Evolutionary conservation across 2,329 filamentous ascomycete species (phyloP).

Genomic region (Ceratocystis lukuohia): DNA sequence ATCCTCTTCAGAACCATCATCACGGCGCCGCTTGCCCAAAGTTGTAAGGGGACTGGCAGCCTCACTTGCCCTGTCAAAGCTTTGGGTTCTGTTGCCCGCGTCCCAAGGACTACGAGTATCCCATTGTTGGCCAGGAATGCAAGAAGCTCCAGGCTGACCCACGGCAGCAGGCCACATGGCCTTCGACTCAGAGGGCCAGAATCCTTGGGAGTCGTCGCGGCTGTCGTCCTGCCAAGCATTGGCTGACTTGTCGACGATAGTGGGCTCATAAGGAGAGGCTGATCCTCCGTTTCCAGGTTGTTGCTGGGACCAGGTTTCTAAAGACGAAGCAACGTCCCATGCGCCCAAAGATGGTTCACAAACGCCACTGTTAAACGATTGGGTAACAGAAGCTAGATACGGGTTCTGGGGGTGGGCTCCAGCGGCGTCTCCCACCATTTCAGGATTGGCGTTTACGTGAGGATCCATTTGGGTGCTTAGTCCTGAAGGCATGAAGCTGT

Average conservation of each 20-base stretch:
- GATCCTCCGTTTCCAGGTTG: slow-evolving; percentile 6
- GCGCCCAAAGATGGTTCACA: slow-evolving; percentile 6
- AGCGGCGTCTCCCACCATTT: background rate
- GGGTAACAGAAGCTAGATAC: slow-evolving; percentile 10
- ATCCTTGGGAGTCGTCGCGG: slow-evolving; percentile 9
- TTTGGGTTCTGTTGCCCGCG: slow-evolving; percentile 8
- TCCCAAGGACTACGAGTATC: slow-evolving; percentile 14
- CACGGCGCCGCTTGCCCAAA: slow-evolving; percentile 16
- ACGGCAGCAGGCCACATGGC: slow-evolving; percentile 11
- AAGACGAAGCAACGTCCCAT: slow-evolving; percentile 13
- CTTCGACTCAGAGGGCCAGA: slow-evolving; percentile 12
- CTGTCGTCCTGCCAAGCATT: slow-evolving; percentile 11
- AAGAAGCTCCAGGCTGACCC: background rate
- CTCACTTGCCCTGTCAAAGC: slow-evolving; percentile 11
- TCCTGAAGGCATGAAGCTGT: slow-evolving; percentile 9
- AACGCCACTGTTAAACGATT: slow-evolving; percentile 14
- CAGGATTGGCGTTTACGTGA: background rate
- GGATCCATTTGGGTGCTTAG: slow-evolving; percentile 11
- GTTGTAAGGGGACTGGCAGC: slow-evolving; percentile 10
- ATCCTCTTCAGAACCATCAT: slow-evolving; percentile 12
- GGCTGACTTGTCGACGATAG: slow-evolving; percentile 13
- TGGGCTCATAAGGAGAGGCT: slow-evolving; percentile 17
- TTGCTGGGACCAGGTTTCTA: slow-evolving; percentile 13
- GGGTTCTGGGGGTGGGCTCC: background rate
- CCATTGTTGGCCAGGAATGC: slow-evolving; percentile 3